Conservation (phyloP, 176 grass and related monocot species). For the Aegilops bicornis region DNA sequence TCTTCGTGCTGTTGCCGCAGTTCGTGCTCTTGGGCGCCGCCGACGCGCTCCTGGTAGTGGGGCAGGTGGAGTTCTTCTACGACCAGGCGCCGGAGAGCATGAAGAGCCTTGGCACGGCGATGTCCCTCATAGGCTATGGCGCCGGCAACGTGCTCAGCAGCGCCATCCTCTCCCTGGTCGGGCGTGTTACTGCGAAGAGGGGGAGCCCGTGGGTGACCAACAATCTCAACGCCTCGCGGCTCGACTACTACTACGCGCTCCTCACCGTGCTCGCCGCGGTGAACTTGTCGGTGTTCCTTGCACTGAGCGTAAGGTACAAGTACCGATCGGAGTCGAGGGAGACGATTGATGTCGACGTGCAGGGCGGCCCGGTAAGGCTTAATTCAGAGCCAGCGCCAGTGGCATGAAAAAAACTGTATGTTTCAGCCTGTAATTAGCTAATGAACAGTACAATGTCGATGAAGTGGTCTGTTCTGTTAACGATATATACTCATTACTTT, state of each 20-base stretch:
- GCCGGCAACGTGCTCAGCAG: conserved; percentile 73
- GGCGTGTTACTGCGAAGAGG: conserved; percentile 25
- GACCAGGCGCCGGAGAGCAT: conserved; percentile 91
- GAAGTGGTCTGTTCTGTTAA: background rate
- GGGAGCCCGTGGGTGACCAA: conserved; percentile 61
- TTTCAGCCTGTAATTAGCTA: background rate
- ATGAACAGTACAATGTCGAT: background rate
- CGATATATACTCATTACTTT: no score
- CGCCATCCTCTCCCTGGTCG: conserved; percentile 49
- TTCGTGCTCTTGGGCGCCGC: conserved; percentile 78
- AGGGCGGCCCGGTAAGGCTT: background rate
- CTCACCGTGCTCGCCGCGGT: conserved; percentile 39
- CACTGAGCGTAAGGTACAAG: conserved; percentile 38
- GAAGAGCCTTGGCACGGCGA: conserved; percentile 82
- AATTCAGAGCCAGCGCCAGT: background rate
- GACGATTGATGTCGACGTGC: conserved; percentile 15
- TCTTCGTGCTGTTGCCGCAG: conserved; percentile 82
- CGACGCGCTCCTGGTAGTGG: conserved; percentile 61
- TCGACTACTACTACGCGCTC: conserved; percentile 78
- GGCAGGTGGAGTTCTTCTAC: conserved; percentile 79
- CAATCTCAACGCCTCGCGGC: conserved; percentile 69
- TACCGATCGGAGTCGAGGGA: conserved; percentile 43
- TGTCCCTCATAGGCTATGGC: conserved; percentile 61
- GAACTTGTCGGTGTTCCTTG: conserved; percentile 56
- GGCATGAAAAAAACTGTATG: background rate